phyloP scores from a whole-genome alignment of 495 filamentous ascomycete species.

The Xylaria curta region DNA sequence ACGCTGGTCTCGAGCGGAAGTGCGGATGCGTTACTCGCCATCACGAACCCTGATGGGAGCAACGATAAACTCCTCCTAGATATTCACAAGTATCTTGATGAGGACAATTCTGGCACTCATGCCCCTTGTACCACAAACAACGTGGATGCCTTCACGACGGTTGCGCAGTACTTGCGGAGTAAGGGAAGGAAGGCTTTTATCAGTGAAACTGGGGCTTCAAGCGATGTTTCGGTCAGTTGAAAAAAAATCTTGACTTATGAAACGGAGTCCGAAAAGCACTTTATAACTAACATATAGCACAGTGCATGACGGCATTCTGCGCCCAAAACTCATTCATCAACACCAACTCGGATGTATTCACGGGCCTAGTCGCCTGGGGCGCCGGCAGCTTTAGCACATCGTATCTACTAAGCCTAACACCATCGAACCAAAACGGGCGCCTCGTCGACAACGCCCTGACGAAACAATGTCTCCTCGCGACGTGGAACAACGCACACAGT shows the following conservation, averaged over 20 bases:
- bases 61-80: slow-evolving; percentile 63
- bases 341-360: slow-evolving; percentile 57
- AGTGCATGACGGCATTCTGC: slow-evolving; percentile 54
- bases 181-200: slow-evolving; percentile 59
- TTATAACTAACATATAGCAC: slow-evolving; percentile 10
- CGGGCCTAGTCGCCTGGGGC: slow-evolving; percentile 57
- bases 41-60: slow-evolving; percentile 62
- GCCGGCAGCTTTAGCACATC: slow-evolving; percentile 55
- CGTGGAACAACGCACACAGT: slow-evolving; percentile 35
- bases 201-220: slow-evolving; percentile 60
- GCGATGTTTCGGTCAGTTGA: slow-evolving; percentile 39
- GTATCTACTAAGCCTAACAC: slow-evolving; percentile 55
- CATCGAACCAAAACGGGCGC: slow-evolving; percentile 45
- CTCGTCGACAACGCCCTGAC: slow-evolving; percentile 50
- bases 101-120: slow-evolving; percentile 61
- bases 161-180: slow-evolving; percentile 55
- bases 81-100: slow-evolving; percentile 60
- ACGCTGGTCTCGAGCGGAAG: slow-evolving; percentile 51
- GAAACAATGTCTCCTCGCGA: slow-evolving; percentile 44
- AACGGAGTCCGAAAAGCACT: neutral
- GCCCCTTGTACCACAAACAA: slow-evolving; percentile 60
- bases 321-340: slow-evolving; percentile 55
- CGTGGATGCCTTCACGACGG: slow-evolving; percentile 53
- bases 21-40: slow-evolving; percentile 52
- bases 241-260: neutral